phyloP scores from a whole-genome alignment of 352 stramenopile genomes.

The Phytopythium oedochilum region DNA sequence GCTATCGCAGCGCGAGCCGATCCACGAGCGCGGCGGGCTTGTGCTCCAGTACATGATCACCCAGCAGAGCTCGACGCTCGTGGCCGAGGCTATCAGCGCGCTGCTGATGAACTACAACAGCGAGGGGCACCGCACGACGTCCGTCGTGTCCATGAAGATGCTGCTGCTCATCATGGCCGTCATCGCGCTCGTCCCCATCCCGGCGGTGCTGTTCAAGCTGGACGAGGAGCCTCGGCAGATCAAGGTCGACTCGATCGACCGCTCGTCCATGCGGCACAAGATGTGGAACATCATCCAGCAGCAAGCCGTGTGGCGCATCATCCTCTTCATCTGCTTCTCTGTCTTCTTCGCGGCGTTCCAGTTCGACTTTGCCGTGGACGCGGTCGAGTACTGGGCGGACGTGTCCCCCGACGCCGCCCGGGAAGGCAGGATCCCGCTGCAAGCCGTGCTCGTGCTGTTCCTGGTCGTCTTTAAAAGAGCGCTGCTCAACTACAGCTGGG shows the following conservation, averaged over 20 bases:
- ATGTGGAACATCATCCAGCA: constrained; percentile 76
- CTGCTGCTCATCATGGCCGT: constrained; percentile 67
- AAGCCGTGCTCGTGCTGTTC: constrained; percentile 36
- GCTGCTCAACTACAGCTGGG: constrained; percentile 74
- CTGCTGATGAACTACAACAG: constrained; percentile 37
- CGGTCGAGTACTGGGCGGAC: constrained; percentile 44
- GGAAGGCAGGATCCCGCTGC: constrained; percentile 34
- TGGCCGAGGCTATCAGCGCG: constrained; percentile 34
- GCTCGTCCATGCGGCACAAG: constrained; percentile 47
- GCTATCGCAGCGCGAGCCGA: constrained; percentile 69
- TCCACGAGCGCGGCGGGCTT: constrained; percentile 62
- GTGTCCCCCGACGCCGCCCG: constrained; percentile 33
- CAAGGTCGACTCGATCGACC: constrained; percentile 65
- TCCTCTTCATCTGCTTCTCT: constrained; percentile 59
- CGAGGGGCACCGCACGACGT: constrained; percentile 21
- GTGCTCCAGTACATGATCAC: constrained; percentile 69
- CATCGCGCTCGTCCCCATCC: constrained; percentile 58
- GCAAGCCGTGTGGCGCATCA: constrained; percentile 67
- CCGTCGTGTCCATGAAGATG: constrained; percentile 60
- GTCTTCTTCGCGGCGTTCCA: constrained; percentile 60
- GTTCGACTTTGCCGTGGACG: constrained; percentile 50
- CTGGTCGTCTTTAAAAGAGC: constrained; percentile 49
- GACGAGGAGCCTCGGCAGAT: constrained; percentile 70
- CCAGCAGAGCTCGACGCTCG: constrained; percentile 36
- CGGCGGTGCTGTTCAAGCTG: constrained; percentile 53